Evolutionary conservation across 2,329 filamentous ascomycete genomes (phyloP), one percentile per base, ranked within the genome.

Genomic region (Aspergillus sp.): DNA sequence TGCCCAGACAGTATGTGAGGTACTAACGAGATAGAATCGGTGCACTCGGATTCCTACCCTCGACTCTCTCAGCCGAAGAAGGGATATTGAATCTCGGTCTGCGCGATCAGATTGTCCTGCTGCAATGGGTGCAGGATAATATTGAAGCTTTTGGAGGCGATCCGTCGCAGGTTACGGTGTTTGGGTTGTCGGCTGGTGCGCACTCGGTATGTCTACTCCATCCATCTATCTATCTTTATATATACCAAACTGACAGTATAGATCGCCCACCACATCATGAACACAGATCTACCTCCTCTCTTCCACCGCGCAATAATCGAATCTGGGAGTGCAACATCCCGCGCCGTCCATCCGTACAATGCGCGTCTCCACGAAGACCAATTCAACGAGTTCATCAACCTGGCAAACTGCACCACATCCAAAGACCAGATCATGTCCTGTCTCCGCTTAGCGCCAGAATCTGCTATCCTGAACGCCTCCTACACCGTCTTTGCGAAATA

Each of bases 221-320:
- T 27, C 19, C 2, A 7, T n/a, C 5, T 28, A n/a, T 19, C 26
- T n/a, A n/a, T n/a, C n/a, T n/a, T n/a, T n/a, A n/a, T n/a, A n/a
- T n/a, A 11, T 19, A 6, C 43, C 41, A 30, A 48, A 33, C 28
- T 12, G 31, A 27, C 29, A 29, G 9, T n/a, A 4, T 47, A 83
- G 77, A 77, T 86, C 50, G 84, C 83, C 3, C 84, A 88, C 55
- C 83, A 86, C 51, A 64, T 88, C 11, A 77, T 86, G 56, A 66
- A 74, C 48, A 59, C 68, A 33, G 61, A 69, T 19, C 28, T 47
- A 7, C 13, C 11, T 30, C 56, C 60, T 1, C 58, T 73, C 7
- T 76, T 75, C 46, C 70, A 74, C 44, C 65, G 69, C 35, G 73
- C 65, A 3, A 64, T 75, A 26, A 63, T 75, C 4, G 71, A 75